These are phyloP conservation scores for Spizellomyces sp. DNA, from an alignment of 192 early-diverging fungal species.

Conservation along the genomic window DNA sequence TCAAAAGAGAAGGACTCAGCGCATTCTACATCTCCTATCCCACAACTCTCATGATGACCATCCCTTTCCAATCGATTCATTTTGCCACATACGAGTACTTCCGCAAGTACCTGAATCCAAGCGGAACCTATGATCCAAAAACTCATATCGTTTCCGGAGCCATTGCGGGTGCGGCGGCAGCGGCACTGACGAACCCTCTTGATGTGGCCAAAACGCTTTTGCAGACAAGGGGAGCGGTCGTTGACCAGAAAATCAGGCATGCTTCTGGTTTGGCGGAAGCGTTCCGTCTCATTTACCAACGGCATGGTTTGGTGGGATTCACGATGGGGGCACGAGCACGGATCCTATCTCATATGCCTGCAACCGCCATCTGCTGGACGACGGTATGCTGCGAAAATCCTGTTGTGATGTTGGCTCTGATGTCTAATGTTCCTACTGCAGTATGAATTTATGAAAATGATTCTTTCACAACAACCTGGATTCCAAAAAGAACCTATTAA, in stretches of 20 bases:
- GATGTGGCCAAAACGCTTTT: constrained; percentile 96
- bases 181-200: constrained; percentile 88
- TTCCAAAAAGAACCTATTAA: constrained; percentile 5
- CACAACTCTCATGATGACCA: constrained; percentile 90
- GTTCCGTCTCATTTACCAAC: constrained; percentile 72
- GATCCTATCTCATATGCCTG: constrained; percentile 88
- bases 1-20: constrained; percentile 72
- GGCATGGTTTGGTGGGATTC: constrained; percentile 79
- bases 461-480: constrained; percentile 26
- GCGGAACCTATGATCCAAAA: constrained; percentile 79
- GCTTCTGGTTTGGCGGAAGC: constrained; percentile 75
- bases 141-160: constrained; percentile 87
- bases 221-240: constrained; percentile 83
- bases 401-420: not conserved
- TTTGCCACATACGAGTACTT: constrained; percentile 92
- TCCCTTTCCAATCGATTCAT: constrained; percentile 94
- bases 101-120: constrained; percentile 79
- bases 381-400: constrained; percentile 43
- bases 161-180: constrained; percentile 85
- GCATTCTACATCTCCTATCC: constrained; percentile 96
- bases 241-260: constrained; percentile 68
- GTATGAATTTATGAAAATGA: constrained; percentile 50
- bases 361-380: constrained; percentile 94
- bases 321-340: constrained; percentile 70
- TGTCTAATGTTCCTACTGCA: constrained; percentile 11